Evolutionary conservation across 495 filamentous ascomycete species (phyloP).

Genomic region (Aspergillus taichungensis): DNA sequence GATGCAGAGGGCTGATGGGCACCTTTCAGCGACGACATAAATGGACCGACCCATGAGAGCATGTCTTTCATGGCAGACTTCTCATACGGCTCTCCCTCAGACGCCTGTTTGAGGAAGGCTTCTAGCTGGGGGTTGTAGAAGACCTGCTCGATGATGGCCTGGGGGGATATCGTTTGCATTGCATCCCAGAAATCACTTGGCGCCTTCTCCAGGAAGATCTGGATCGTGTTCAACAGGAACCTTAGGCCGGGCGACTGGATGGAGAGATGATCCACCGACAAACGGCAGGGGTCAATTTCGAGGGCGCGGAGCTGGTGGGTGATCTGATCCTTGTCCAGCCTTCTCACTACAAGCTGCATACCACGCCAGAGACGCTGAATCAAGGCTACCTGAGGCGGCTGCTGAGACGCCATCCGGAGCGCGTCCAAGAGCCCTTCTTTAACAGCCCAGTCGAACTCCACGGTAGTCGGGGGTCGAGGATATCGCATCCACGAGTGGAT

Average conservation of each 20-base stretch:
- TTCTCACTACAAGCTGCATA: conserved; percentile 57
- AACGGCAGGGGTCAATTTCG: conserved; percentile 66
- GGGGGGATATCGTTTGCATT: conserved; percentile 67
- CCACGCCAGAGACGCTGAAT: conserved; percentile 68
- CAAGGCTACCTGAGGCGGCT: conserved; percentile 39
- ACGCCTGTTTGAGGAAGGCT: conserved; percentile 46
- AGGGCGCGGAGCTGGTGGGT: conserved; percentile 68
- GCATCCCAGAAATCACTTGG: conserved; percentile 79
- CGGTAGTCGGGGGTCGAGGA: conserved; percentile 43
- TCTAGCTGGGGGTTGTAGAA: conserved; percentile 63
- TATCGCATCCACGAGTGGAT: conserved; percentile 55
- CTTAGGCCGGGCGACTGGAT: conserved; percentile 51
- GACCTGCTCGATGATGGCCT: conserved; percentile 64
- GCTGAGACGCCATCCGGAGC: conserved; percentile 30
- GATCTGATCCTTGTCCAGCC: conserved; percentile 64
- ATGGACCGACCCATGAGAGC: conserved; percentile 63
- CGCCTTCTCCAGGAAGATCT: conserved; percentile 59
- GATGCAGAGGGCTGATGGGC: conserved; percentile 64
- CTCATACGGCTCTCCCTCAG: conserved; percentile 44
- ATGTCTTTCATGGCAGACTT: conserved; percentile 49
- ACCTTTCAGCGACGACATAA: conserved; percentile 66
- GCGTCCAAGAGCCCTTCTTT: conserved; percentile 49
- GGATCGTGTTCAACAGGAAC: conserved; percentile 56
- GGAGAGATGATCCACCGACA: conserved; percentile 66
- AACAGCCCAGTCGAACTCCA: conserved; percentile 79